Evolutionary conservation across 1,284 basidiomycete species (phyloP).

Genomic region (Microbotryum scabiosae): DNA sequence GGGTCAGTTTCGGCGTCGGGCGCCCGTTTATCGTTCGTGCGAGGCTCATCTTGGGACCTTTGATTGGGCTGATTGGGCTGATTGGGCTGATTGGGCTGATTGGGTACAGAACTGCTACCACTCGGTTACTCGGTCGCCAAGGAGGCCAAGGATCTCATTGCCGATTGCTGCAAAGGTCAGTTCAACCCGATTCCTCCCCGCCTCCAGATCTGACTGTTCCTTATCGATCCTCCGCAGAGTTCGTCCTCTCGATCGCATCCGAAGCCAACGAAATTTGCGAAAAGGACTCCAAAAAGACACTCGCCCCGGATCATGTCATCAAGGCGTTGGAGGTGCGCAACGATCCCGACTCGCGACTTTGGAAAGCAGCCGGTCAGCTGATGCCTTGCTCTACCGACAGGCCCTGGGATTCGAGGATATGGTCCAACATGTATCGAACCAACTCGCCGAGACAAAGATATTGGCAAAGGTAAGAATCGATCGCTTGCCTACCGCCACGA

Average conservation of each 20-base stretch:
- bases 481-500: background rate
- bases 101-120: constrained; percentile 69
- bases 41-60: background rate
- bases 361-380: background rate
- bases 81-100: too few relatives aligned
- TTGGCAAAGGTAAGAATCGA: constrained; percentile 59
- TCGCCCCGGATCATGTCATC: constrained; percentile 95
- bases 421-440: constrained; percentile 78
- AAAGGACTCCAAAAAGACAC: constrained; percentile 97
- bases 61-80: too few relatives aligned
- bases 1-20: constrained; percentile 48
- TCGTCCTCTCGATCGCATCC: constrained; percentile 93
- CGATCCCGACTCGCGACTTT: background rate
- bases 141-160: constrained; percentile 90
- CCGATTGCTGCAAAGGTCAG: constrained; percentile 96
- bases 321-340: constrained; percentile 69
- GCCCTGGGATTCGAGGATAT: constrained; percentile 83
- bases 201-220: too few relatives aligned
- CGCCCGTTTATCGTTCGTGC: background rate
- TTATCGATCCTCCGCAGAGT: constrained; percentile 53
- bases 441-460: constrained; percentile 89
- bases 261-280: constrained; percentile 98
- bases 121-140: constrained; percentile 84
- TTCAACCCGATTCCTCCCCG: constrained; percentile 6
- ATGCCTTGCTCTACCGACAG: constrained; percentile 42